Percentiles rank a stretch among this genome's conserved stretches.
phyloP scores from a whole-genome alignment of 2,329 filamentous ascomycete species.

The Fusarium solani-melongenae region DNA sequence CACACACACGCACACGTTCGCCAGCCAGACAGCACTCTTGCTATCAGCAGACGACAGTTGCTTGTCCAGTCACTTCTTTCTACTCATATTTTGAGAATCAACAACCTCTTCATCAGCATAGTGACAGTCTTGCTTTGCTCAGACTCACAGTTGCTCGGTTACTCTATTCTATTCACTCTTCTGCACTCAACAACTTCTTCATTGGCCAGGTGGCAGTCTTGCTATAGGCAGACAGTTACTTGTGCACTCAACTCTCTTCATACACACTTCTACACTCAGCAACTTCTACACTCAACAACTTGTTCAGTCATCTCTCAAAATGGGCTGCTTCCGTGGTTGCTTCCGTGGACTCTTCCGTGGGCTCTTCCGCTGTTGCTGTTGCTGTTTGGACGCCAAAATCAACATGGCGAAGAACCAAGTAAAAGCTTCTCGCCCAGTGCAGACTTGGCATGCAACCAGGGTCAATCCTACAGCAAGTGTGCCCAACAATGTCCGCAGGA shows the following conservation, averaged over 20 bases:
- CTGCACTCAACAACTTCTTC: neutral
- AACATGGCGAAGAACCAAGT: neutral
- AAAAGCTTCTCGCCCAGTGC: neutral
- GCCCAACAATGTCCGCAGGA: neutral
- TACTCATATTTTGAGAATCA: neutral
- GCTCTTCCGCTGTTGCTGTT: too few species aligned
- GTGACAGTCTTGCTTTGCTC: neutral
- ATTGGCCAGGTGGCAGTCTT: neutral
- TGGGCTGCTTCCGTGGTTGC: neutral
- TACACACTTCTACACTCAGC: neutral
- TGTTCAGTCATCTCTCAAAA: neutral
- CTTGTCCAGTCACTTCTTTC: neutral
- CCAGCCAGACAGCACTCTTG: neutral
- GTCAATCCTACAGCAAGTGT: neutral
- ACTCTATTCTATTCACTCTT: neutral
- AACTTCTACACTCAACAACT: neutral
- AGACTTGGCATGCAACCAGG: neutral
- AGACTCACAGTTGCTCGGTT: neutral
- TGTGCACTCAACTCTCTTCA: neutral
- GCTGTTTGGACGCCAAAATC: neutral
- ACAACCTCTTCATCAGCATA: neutral
- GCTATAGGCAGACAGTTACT: neutral
- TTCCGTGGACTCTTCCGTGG: neutral
- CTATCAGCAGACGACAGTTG: neutral
- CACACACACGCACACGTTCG: neutral